Conservation (phyloP, 805 yeast genomes). For the Saccharomycopsis fermentans region DNA sequence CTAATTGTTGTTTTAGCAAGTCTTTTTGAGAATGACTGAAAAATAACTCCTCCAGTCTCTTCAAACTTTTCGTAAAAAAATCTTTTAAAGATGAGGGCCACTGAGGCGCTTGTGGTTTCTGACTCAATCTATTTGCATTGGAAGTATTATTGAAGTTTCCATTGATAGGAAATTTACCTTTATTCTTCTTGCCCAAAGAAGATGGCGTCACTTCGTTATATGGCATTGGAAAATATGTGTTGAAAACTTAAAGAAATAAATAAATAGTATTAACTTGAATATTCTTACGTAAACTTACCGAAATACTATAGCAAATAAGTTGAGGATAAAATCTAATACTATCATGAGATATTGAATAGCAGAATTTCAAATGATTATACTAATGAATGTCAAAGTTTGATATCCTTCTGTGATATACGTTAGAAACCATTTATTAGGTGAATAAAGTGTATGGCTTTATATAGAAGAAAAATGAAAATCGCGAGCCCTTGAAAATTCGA, state of each 20-base stretch:
- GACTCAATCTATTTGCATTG: neutral
- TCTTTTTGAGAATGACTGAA: conserved; percentile 26
- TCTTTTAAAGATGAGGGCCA: conserved; percentile 19
- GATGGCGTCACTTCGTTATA: conserved; percentile 10
- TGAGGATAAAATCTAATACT: too few relatives aligned
- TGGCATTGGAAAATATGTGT: neutral
- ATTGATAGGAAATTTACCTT: neutral
- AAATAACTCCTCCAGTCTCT: conserved; percentile 28
- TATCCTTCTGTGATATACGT: too few relatives aligned
- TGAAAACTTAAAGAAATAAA: neutral
- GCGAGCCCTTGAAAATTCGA: too few relatives aligned
- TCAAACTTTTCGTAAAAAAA: conserved; percentile 41
- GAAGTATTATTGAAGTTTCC: neutral
- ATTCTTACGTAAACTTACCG: neutral
- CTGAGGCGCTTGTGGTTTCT: neutral
- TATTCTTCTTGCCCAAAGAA: neutral
- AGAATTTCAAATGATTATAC: too few relatives aligned
- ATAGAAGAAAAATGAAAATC: too few relatives aligned
- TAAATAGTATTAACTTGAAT: neutral
- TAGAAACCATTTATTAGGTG: too few relatives aligned
- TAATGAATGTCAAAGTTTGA: too few relatives aligned
- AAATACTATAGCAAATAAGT: neutral
- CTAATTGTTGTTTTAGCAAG: conserved; percentile 40
- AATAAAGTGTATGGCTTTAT: too few relatives aligned
- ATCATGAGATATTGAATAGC: too few relatives aligned